These are phyloP conservation scores for Sporothrix schenckii DNA, from an alignment of 2,329 filamentous ascomycete genomes.

Conservation along the genomic window DNA sequence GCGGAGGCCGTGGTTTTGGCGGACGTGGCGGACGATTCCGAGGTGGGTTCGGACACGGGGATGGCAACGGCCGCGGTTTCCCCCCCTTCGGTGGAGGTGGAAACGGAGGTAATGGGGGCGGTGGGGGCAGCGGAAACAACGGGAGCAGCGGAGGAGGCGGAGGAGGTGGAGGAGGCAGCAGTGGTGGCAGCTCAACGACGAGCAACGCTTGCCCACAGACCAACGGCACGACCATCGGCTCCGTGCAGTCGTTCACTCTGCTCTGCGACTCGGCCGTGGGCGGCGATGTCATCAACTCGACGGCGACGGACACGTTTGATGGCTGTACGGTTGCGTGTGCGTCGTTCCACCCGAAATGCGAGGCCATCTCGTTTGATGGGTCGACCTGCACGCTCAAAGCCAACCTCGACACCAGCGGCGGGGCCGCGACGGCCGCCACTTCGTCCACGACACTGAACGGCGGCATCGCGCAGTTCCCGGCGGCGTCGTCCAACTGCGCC, in stretches of 20 bases:
- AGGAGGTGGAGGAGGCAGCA: neutral
- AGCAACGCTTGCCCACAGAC: constrained; percentile 37
- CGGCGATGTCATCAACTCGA: constrained; percentile 37
- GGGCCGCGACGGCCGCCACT: constrained; percentile 27
- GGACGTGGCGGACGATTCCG: neutral
- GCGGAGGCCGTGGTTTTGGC: no score
- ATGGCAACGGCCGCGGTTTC: neutral
- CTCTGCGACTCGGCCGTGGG: constrained; percentile 39
- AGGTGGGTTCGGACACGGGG: constrained; percentile 2
- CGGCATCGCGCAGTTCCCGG: constrained; percentile 39
- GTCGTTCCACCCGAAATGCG: constrained; percentile 42
- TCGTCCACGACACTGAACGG: constrained; percentile 37
- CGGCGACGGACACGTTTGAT: constrained; percentile 36
- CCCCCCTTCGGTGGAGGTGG: constrained; percentile 3
- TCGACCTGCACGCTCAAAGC: constrained; percentile 40
- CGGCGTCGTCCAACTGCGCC: constrained; percentile 40
- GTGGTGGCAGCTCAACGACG: neutral
- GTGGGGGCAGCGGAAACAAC: neutral
- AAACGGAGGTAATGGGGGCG: neutral
- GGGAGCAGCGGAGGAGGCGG: neutral
- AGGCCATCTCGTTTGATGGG: constrained; percentile 39
- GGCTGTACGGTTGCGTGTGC: constrained; percentile 41
- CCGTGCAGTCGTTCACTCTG: constrained; percentile 39
- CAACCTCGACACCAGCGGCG: constrained; percentile 30
- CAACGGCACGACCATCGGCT: constrained; percentile 41